Conservation (phyloP, 164 flowering plant species). For the Nymphaea colorata region DNA sequence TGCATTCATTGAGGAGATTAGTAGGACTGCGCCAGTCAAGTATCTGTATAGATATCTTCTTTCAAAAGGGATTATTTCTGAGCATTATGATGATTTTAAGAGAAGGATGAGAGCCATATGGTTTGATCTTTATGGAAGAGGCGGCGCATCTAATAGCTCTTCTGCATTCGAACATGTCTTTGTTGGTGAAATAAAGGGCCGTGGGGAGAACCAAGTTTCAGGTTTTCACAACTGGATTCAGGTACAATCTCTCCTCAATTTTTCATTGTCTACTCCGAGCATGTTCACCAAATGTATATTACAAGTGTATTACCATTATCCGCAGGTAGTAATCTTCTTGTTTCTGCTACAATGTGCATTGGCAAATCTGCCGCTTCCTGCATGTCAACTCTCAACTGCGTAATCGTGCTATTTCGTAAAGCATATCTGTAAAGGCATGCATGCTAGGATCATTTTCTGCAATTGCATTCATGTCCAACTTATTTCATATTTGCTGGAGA, state of each 20-base stretch:
- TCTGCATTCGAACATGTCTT: conserved; percentile 98
- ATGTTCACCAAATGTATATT: not conserved
- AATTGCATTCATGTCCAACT: no score
- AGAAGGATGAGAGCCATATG: conserved; percentile 52
- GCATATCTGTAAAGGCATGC: no score
- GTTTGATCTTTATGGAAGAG: conserved; percentile 84
- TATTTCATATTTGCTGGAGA: no score
- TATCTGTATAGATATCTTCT: conserved; percentile 77
- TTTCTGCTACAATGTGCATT: no score
- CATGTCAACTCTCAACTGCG: no score
- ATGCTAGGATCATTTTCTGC: no score
- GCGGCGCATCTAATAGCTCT: conserved; percentile 68
- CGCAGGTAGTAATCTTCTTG: no score
- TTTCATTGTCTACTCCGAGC: not conserved
- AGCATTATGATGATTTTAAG: conserved; percentile 50
- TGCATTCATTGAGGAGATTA: conserved; percentile 90
- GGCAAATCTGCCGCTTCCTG: no score
- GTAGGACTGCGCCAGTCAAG: conserved; percentile 86
- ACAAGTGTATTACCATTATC: no score
- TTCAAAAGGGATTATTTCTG: conserved; percentile 39
- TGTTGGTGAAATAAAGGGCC: conserved; percentile 88
- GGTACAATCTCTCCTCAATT: conserved; percentile 16
- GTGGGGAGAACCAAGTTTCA: conserved; percentile 63
- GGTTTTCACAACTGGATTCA: conserved; percentile 99
- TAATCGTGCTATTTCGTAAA: no score